A percentile compares a stretch with the other conserved stretches of the same genome.
These are phyloP conservation scores for Xylaria sp. DNA, from an alignment of 2,329 filamentous ascomycete genomes.

Conservation along the genomic window DNA sequence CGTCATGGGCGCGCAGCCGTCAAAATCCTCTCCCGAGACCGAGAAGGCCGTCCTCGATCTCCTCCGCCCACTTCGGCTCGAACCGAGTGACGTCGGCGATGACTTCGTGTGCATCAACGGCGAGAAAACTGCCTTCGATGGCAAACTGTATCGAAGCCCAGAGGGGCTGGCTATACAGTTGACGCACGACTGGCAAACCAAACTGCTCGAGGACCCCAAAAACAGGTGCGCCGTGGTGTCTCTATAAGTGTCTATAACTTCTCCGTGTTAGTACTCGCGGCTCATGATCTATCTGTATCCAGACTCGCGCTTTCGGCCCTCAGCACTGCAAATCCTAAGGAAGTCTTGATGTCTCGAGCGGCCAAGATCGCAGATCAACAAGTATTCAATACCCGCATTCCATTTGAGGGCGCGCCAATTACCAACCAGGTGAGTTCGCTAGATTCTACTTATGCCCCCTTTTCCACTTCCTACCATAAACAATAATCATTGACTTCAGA, in stretches of 20 bases:
- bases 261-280: neutral
- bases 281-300: neutral
- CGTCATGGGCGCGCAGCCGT: constrained; percentile 60
- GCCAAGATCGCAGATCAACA: constrained; percentile 77
- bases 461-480: too few relatives aligned
- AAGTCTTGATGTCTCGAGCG: constrained; percentile 72
- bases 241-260: neutral
- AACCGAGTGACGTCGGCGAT: constrained; percentile 52
- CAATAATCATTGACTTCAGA: too few relatives aligned
- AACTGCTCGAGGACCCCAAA: constrained; percentile 72
- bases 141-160: constrained; percentile 47
- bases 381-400: constrained; percentile 84
- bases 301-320: constrained; percentile 82
- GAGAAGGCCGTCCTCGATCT: constrained; percentile 60
- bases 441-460: too few relatives aligned
- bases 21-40: constrained; percentile 52
- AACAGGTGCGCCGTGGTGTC: constrained; percentile 62
- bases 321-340: constrained; percentile 72
- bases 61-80: constrained; percentile 58
- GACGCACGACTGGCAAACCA: constrained; percentile 69
- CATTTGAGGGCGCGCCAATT: constrained; percentile 82
- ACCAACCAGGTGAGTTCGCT: constrained; percentile 72
- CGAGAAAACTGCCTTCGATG: constrained; percentile 51
- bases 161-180: constrained; percentile 63
- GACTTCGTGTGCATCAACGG: constrained; percentile 65